Conservation (phyloP, 208 protist species). For the Wallacemonas sp. region DNA sequence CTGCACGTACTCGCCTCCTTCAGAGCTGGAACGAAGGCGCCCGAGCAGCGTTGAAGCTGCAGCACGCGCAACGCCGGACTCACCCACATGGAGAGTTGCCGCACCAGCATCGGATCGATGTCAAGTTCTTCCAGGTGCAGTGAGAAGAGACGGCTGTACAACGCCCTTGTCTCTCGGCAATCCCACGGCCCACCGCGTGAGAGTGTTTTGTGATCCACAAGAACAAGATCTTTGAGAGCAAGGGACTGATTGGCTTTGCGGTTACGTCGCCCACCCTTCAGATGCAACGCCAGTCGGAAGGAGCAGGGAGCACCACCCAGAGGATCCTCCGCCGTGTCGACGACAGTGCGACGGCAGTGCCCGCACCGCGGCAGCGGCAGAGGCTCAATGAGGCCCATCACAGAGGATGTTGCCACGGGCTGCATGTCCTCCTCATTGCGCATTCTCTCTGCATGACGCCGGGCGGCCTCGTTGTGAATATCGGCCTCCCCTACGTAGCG, state of each 20-base stretch:
- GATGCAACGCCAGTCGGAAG: not conserved
- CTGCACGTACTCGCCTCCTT: not conserved
- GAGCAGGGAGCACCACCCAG: not conserved
- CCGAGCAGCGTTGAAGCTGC: constrained; percentile 8
- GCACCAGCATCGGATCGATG: not conserved
- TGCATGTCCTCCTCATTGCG: not conserved
- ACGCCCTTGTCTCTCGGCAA: not conserved
- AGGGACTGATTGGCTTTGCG: not conserved
- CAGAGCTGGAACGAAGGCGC: not conserved
- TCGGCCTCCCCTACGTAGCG: too few relatives aligned
- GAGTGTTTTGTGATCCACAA: not conserved
- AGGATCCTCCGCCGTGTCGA: not conserved
- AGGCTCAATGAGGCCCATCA: not conserved
- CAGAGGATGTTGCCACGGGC: not conserved
- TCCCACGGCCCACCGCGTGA: not conserved
- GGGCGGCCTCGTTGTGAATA: not conserved
- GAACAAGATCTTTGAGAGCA: not conserved
- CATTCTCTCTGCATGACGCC: not conserved
- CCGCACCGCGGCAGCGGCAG: not conserved
- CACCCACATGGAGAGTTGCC: not conserved
- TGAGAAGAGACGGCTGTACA: not conserved
- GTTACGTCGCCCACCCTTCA: not conserved
- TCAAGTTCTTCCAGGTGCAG: not conserved
- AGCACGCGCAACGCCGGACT: not conserved
- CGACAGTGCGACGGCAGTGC: not conserved